Evolutionary conservation across 2,329 filamentous ascomycete species (phyloP).

Genomic region (Paecilomyces formosus): DNA sequence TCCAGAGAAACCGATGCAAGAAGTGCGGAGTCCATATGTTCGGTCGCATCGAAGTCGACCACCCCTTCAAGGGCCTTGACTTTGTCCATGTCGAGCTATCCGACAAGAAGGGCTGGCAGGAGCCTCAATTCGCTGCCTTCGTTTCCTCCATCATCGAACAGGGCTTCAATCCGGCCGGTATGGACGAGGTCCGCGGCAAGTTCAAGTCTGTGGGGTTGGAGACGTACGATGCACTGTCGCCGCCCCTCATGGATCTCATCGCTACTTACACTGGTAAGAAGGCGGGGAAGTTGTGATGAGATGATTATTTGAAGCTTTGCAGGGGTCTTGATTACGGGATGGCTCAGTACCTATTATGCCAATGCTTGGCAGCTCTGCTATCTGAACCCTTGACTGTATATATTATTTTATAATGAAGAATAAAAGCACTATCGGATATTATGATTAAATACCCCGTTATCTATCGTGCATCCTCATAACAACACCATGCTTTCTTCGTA

Average conservation of each 20-base stretch:
- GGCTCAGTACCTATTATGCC: neutral
- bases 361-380: neutral
- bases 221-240: constrained; percentile 57
- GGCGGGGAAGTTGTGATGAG: constrained; percentile 21
- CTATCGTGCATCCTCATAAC: neutral
- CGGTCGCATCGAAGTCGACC: constrained; percentile 57
- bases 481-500: neutral
- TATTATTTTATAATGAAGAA: neutral
- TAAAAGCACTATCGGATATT: neutral
- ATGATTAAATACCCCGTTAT: neutral
- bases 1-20: constrained; percentile 54
- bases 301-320: neutral
- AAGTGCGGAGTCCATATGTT: constrained; percentile 57
- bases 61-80: constrained; percentile 62
- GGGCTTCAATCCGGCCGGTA: constrained; percentile 50
- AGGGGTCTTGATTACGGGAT: neutral
- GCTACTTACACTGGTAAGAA: constrained; percentile 50
- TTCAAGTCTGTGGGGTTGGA: constrained; percentile 51
- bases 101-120: constrained; percentile 58
- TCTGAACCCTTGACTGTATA: neutral
- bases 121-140: constrained; percentile 63
- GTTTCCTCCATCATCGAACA: constrained; percentile 63
- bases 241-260: constrained; percentile 56
- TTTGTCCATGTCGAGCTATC: constrained; percentile 61
- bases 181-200: constrained; percentile 48